phyloP scores from a whole-genome alignment of 176 grass and related monocot species.

The Guadua angustifolia region DNA sequence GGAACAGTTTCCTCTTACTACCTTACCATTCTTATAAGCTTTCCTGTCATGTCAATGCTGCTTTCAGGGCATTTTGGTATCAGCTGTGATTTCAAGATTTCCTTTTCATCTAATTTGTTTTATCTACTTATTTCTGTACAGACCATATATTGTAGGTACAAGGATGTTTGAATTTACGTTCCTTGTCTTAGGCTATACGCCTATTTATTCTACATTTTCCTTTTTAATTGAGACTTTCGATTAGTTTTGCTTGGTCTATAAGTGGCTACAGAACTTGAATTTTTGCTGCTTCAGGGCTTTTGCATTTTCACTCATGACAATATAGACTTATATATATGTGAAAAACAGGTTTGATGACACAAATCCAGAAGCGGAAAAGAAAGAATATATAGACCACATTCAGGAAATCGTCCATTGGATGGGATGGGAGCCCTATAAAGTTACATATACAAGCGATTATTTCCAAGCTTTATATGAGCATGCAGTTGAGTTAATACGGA shows the following conservation, averaged over 20 bases:
- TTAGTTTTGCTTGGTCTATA: slow-evolving; percentile 23
- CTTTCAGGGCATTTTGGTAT: slow-evolving; percentile 14
- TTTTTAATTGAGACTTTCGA: neutral
- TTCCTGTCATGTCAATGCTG: neutral
- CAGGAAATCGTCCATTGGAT: slow-evolving; percentile 92
- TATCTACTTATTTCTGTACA: slow-evolving; percentile 9
- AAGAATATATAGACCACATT: slow-evolving; percentile 97
- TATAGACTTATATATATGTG: slow-evolving; percentile 22
- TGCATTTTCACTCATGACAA: slow-evolving; percentile 10
- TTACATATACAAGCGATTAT: slow-evolving; percentile 98
- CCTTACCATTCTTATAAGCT: slow-evolving; percentile 15
- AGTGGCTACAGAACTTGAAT: neutral
- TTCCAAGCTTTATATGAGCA: slow-evolving; percentile 92
- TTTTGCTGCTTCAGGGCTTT: slow-evolving; percentile 11
- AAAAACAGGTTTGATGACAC: slow-evolving; percentile 96
- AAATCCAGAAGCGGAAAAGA: slow-evolving; percentile 97
- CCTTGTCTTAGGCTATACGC: neutral
- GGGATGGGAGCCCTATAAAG: slow-evolving; percentile 95
- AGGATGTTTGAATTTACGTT: neutral
- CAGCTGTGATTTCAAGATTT: slow-evolving; percentile 4
- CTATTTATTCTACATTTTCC: neutral
- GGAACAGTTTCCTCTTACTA: slow-evolving; percentile 25
- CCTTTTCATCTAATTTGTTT: neutral
- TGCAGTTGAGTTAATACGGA: slow-evolving; percentile 84
- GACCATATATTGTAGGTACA: neutral